These are phyloP conservation scores for Diaporthe sp. DNA, from an alignment of 2,329 filamentous ascomycete species.

Conservation along the genomic window DNA sequence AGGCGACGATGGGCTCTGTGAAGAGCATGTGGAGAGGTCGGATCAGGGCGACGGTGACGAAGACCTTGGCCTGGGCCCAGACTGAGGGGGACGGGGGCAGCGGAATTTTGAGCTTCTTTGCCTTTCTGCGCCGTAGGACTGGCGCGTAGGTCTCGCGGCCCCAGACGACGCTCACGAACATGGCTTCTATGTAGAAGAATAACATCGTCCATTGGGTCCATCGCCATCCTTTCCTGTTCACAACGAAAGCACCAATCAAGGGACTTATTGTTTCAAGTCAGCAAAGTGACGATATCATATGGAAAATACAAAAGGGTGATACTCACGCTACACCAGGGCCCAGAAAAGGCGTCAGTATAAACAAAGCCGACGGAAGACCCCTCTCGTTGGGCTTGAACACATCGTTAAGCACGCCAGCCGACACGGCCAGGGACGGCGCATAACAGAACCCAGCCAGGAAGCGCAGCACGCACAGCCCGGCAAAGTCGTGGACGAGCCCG, in stretches of 20 bases:
- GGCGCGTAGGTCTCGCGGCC: constrained; percentile 71
- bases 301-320: not conserved
- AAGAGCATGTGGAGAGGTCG: constrained; percentile 71
- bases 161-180: constrained; percentile 55
- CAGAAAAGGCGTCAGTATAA: constrained; percentile 66
- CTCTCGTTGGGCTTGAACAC: constrained; percentile 59
- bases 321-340: constrained; percentile 66
- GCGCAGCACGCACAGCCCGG: constrained; percentile 65
- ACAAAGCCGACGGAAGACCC: constrained; percentile 59
- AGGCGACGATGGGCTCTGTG: constrained; percentile 74
- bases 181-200: constrained; percentile 58
- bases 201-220: constrained; percentile 68
- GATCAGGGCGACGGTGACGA: constrained; percentile 59
- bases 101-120: constrained; percentile 52
- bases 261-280: constrained; percentile 51
- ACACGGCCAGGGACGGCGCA: constrained; percentile 63
- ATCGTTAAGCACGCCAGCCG: constrained; percentile 64
- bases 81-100: constrained; percentile 47
- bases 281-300: not conserved
- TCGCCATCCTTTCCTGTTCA: constrained; percentile 62
- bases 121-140: constrained; percentile 57
- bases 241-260: constrained; percentile 64
- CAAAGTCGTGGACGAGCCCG: constrained; percentile 65
- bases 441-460: constrained; percentile 70
- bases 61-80: constrained; percentile 47